Evolutionary conservation across 2,329 filamentous ascomycete genomes (phyloP).

Genomic region (Penicillium rolfsii): DNA sequence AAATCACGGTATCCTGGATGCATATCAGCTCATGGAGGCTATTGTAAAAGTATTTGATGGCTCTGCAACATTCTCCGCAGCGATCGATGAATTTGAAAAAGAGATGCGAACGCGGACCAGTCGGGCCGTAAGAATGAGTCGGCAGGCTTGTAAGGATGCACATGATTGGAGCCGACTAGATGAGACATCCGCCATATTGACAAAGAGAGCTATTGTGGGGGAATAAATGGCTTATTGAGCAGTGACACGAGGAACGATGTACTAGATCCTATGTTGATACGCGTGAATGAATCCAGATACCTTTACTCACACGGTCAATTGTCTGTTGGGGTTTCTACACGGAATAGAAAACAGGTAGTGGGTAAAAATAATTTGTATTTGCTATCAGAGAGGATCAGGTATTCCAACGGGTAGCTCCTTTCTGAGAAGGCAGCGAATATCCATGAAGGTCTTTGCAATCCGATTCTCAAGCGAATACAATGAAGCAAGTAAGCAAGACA

Average conservation of each 20-base stretch:
- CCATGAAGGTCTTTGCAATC: not conserved
- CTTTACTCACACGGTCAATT: not conserved
- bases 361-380: not conserved
- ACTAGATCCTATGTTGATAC: not conserved
- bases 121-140: slow-evolving; percentile 37
- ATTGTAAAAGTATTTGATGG: slow-evolving; percentile 22
- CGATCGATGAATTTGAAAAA: slow-evolving; percentile 34
- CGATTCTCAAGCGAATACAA: not conserved
- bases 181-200: slow-evolving; percentile 35
- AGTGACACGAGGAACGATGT: not conserved
- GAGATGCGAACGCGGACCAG: slow-evolving; percentile 38
- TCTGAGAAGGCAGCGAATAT: not conserved
- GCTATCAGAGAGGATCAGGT: not conserved
- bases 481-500: slow-evolving; percentile 6
- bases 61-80: slow-evolving; percentile 9
- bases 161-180: slow-evolving; percentile 37
- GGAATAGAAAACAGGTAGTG: too few relatives aligned
- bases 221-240: slow-evolving; percentile 1
- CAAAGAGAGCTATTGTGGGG: slow-evolving; percentile 26
- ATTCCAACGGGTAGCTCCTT: not conserved
- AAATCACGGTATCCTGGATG: slow-evolving; percentile 39
- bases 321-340: too few relatives aligned
- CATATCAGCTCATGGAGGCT: slow-evolving; percentile 25
- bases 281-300: not conserved
- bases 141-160: slow-evolving; percentile 42